phyloP scores from a whole-genome alignment of 2,329 filamentous ascomycete species.

The Sclerotinia trifoliorum region DNA sequence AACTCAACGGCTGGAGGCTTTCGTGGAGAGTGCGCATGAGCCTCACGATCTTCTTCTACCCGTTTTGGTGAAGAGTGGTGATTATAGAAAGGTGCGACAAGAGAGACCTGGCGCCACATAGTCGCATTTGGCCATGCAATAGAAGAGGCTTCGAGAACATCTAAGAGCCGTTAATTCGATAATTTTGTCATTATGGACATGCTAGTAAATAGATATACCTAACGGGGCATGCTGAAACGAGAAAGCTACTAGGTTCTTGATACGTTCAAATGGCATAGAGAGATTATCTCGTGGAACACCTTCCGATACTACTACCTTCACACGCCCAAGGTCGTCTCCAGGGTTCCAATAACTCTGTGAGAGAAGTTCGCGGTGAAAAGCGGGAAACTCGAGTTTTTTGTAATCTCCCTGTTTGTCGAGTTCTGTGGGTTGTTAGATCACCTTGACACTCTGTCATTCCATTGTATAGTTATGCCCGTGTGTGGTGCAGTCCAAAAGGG shows the following conservation, averaged over 20 bases:
- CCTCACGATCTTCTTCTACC: slow-evolving; percentile 49
- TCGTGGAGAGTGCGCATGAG: slow-evolving; percentile 63
- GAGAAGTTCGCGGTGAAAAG: slow-evolving; percentile 67
- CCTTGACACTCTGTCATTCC: background rate
- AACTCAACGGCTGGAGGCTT: slow-evolving; percentile 31
- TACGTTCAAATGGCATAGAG: slow-evolving; percentile 58
- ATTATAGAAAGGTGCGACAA: slow-evolving; percentile 39
- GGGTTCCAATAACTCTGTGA: slow-evolving; percentile 70
- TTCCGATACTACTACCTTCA: slow-evolving; percentile 75
- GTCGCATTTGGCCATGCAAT: slow-evolving; percentile 78
- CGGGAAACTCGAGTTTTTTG: slow-evolving; percentile 67
- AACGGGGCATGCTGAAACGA: slow-evolving; percentile 83
- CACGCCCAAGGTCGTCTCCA: slow-evolving; percentile 67
- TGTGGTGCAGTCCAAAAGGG: background rate
- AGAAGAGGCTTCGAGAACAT: slow-evolving; percentile 67
- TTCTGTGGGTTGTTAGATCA: slow-evolving; percentile 28
- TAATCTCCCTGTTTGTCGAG: slow-evolving; percentile 49
- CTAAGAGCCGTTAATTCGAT: slow-evolving; percentile 44
- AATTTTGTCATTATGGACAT: background rate
- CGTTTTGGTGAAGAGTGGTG: slow-evolving; percentile 40
- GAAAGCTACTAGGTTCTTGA: slow-evolving; percentile 74
- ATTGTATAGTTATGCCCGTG: background rate
- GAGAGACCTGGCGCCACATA: slow-evolving; percentile 61
- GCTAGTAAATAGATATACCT: slow-evolving; percentile 49
- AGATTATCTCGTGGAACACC: slow-evolving; percentile 58